Conservation (phyloP, 192 early-diverging fungal genomes). For the Gigaspora rosea region DNA sequence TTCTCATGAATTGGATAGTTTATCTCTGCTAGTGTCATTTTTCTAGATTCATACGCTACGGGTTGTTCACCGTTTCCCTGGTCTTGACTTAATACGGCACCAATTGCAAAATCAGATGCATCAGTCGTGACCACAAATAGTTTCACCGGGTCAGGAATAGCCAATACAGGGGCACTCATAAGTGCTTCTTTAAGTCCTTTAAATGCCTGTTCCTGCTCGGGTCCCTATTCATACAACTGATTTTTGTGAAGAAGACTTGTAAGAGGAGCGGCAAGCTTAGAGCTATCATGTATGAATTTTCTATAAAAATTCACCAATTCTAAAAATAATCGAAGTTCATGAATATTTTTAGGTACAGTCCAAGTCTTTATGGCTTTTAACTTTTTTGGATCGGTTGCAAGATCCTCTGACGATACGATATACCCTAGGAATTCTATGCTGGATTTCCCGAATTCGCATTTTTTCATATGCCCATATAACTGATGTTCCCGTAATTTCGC, state of each 20-base stretch:
- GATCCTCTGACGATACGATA: constrained; percentile 26
- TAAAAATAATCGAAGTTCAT: too few species aligned
- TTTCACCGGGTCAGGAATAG: neutral
- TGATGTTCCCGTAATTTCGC: constrained; percentile 8
- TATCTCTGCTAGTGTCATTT: too few species aligned
- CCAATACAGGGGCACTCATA: neutral
- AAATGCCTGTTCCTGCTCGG: constrained; percentile 19
- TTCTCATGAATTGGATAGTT: constrained; percentile 36
- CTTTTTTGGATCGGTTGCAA: constrained; percentile 25
- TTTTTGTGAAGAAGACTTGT: constrained; percentile 32
- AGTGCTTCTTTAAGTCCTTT: constrained; percentile 27
- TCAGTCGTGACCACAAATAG: constrained; percentile 30
- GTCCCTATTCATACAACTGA: constrained; percentile 34
- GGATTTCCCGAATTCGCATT: constrained; percentile 37
- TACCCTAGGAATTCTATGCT: constrained; percentile 40
- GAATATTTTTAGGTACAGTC: too few species aligned
- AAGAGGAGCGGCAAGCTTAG: too few species aligned
- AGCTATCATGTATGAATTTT: too few species aligned
- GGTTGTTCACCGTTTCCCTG: too few species aligned
- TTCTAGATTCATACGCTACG: too few species aligned
- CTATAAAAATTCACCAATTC: too few species aligned
- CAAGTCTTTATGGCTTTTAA: constrained; percentile 39
- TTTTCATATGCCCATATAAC: constrained; percentile 26
- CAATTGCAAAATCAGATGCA: too few species aligned
- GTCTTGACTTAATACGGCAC: too few species aligned